Conservation (phyloP, 768 basidiomycete species). For the Crepidotus variabilis region DNA sequence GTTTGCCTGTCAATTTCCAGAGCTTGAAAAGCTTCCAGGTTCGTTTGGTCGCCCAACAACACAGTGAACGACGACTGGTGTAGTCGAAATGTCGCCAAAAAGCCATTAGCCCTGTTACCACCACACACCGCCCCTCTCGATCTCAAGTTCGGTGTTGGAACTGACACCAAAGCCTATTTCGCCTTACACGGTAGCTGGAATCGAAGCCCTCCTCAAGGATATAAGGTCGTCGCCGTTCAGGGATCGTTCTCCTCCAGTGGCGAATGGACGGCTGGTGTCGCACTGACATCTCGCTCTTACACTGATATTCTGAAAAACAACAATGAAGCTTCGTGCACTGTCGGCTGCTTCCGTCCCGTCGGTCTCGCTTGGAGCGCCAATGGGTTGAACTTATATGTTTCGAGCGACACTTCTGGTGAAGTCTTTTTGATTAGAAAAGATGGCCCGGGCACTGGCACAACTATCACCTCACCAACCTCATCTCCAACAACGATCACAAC, state of each 20-base stretch:
- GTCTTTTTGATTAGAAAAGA: constrained; percentile 10
- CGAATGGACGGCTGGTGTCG: constrained; percentile 6
- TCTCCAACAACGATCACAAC: not conserved
- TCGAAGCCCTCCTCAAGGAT: constrained; percentile 11
- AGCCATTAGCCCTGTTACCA: constrained; percentile 8
- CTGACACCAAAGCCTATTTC: constrained; percentile 10
- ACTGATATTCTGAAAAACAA: constrained; percentile 11
- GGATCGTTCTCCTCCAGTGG: constrained; percentile 7
- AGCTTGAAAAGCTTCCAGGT: not conserved
- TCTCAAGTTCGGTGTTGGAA: constrained; percentile 12
- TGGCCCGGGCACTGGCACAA: not conserved
- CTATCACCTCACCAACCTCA: too few species aligned
- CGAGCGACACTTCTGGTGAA: constrained; percentile 15
- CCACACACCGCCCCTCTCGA: constrained; percentile 16
- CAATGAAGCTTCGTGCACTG: constrained; percentile 8
- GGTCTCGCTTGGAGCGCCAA: constrained; percentile 10
- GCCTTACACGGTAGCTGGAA: constrained; percentile 14
- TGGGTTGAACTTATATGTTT: constrained; percentile 13
- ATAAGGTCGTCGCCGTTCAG: constrained; percentile 14
- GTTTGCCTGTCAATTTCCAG: not conserved
- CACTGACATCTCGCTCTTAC: constrained; percentile 2
- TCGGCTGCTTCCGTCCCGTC: constrained; percentile 16
- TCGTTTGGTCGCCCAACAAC: constrained; percentile 7
- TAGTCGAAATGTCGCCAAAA: constrained; percentile 4
- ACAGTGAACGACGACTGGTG: constrained; percentile 12